Conservation (phyloP, 1,139 yeast genomes). For the Taiozyma sp. region DNA sequence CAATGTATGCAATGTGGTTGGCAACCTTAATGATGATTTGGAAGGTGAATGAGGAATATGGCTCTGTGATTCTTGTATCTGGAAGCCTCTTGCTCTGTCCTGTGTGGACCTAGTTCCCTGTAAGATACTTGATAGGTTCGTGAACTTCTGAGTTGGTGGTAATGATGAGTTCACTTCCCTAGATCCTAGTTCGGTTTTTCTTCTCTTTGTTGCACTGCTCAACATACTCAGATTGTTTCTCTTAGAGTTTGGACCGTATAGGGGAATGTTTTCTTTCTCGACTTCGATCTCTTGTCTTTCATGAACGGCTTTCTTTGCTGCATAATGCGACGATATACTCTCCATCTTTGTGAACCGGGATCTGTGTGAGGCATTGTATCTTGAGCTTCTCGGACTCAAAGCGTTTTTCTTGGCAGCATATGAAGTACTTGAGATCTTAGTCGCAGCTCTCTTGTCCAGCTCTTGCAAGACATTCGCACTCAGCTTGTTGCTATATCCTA, state of each 20-base stretch:
- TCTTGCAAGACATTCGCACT: conserved; percentile 29
- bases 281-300: conserved; percentile 7
- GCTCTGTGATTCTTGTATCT: not conserved
- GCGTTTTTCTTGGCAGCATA: conserved; percentile 3
- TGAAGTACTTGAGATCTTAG: conserved; percentile 7
- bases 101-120: not conserved
- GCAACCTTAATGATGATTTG: not conserved
- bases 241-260: conserved; percentile 21
- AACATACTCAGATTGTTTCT: conserved; percentile 14
- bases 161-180: conserved; percentile 9
- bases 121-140: conserved; percentile 4
- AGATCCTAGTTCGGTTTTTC: conserved; percentile 17
- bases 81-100: not conserved
- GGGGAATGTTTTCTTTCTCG: conserved; percentile 20
- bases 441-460: conserved; percentile 27
- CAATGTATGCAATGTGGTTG: not conserved
- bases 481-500: conserved; percentile 25
- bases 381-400: conserved; percentile 16
- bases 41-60: not conserved
- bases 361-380: conserved; percentile 20
- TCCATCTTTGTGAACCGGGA: conserved; percentile 27
- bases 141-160: conserved; percentile 3
- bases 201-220: conserved; percentile 16
- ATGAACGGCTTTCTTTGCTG: conserved; percentile 17
- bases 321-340: conserved; percentile 29